Percentiles rank a stretch among this genome's conserved stretches.
These are phyloP conservation scores for Cutaneotrichosporon daszewskae DNA, from an alignment of 1,284 basidiomycete genomes.

Conservation along the genomic window DNA sequence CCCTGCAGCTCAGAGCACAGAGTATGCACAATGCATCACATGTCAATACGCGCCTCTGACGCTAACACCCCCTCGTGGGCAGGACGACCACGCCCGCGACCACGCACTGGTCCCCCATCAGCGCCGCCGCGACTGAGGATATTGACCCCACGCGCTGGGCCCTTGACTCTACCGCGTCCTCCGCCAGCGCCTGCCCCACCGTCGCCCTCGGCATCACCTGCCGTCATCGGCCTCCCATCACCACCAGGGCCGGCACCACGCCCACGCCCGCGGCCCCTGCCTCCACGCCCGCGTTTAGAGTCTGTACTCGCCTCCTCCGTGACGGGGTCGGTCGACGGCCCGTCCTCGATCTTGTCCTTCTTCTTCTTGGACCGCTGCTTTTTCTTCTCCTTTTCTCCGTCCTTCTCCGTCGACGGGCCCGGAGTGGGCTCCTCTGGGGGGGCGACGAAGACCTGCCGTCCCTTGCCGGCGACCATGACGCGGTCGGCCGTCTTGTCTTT, in stretches of 20 bases:
- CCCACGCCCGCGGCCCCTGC: conserved; percentile 4
- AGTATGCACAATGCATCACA: conserved; percentile 2
- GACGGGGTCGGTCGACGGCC: not conserved
- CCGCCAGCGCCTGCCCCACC: not conserved
- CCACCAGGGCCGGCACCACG: not conserved
- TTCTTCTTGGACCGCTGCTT: conserved; percentile 10
- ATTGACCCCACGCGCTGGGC: too few species aligned
- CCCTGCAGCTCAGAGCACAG: too few species aligned
- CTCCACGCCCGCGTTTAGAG: conserved; percentile 3
- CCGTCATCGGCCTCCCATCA: not conserved
- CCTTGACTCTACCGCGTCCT: not conserved
- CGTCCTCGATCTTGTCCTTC: conserved; percentile 7
- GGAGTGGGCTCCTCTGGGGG: conserved; percentile 9
- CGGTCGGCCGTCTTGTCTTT: conserved; percentile 18
- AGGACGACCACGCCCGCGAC: not conserved
- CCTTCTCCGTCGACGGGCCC: conserved; percentile 5
- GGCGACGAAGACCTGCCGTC: conserved; percentile 31
- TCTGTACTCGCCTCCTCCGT: conserved; percentile 5
- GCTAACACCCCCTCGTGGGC: not conserved
- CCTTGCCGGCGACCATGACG: conserved; percentile 39
- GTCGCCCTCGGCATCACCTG: not conserved
- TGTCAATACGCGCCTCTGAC: conserved; percentile 18
- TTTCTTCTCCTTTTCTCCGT: conserved; percentile 8
- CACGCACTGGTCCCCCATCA: not conserved
- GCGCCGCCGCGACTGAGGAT: too few species aligned